phyloP scores from a whole-genome alignment of 2,329 filamentous ascomycete species.

The Neopestalotiopsis rosae region DNA sequence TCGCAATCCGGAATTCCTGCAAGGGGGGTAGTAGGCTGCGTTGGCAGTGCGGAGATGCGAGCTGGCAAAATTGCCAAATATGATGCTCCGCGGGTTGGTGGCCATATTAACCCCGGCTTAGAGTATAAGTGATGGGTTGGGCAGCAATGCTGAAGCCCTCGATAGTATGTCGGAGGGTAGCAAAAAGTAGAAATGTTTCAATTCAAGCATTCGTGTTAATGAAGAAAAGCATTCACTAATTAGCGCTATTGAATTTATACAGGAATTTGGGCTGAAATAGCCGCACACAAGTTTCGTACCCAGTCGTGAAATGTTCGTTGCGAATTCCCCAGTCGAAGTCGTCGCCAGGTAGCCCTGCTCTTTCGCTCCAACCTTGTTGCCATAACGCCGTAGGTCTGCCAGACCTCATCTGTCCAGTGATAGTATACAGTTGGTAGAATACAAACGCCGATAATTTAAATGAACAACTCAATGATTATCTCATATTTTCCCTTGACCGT shows the following conservation, averaged over 20 bases:
- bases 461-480: neutral
- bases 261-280: neutral
- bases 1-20: neutral
- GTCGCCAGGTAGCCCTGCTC: neutral
- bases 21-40: neutral
- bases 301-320: neutral
- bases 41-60: slow-evolving; percentile 4
- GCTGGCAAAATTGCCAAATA: neutral
- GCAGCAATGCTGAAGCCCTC: slow-evolving; percentile 1
- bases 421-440: neutral
- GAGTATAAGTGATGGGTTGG: neutral
- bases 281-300: neutral
- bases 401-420: neutral
- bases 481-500: neutral
- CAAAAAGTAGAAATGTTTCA: neutral
- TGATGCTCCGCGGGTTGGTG: neutral
- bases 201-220: neutral
- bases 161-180: neutral
- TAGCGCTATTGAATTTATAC: neutral
- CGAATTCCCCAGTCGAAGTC: neutral
- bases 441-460: neutral
- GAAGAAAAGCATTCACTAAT: neutral
- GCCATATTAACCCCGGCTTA: neutral
- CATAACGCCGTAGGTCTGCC: neutral
- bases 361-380: neutral